Evolutionary conservation across 164 flowering plant species (phyloP).

Genomic region (Echeveria elegans): DNA sequence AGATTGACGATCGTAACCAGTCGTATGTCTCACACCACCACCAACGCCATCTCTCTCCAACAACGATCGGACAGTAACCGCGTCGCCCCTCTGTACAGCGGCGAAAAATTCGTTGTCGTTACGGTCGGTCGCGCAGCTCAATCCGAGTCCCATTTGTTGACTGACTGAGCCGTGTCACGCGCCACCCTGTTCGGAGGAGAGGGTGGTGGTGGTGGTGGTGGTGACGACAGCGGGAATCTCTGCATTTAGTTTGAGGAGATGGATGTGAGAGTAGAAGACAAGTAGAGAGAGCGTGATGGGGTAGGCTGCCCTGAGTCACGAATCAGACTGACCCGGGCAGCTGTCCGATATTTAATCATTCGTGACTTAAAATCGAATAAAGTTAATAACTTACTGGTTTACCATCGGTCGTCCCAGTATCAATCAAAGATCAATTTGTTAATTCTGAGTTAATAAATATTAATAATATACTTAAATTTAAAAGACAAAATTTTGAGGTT

Average conservation of each 20-base stretch:
- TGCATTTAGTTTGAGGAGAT: background rate
- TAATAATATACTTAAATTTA: too few species aligned
- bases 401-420: too few species aligned
- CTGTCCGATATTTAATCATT: too few species aligned
- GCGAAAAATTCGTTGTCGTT: constrained; percentile 41
- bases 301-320: background rate
- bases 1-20: constrained; percentile 51
- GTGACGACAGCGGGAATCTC: background rate
- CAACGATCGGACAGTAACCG: constrained; percentile 23
- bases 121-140: constrained; percentile 48
- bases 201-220: background rate
- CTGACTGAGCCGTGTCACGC: background rate
- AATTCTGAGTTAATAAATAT: too few species aligned
- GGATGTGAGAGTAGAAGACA: background rate
- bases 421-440: too few species aligned
- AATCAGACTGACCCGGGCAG: background rate
- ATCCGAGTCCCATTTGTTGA: constrained; percentile 70
- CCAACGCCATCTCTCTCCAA: constrained; percentile 27
- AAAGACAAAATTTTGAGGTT: too few species aligned
- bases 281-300: background rate
- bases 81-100: constrained; percentile 54
- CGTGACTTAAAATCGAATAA: too few species aligned
- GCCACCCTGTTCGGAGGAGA: background rate
- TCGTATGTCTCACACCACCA: constrained; percentile 26
- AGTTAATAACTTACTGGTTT: too few species aligned